Evolutionary conservation across 2,329 filamentous ascomycete species (phyloP).

Genomic region (Capronia americana): DNA sequence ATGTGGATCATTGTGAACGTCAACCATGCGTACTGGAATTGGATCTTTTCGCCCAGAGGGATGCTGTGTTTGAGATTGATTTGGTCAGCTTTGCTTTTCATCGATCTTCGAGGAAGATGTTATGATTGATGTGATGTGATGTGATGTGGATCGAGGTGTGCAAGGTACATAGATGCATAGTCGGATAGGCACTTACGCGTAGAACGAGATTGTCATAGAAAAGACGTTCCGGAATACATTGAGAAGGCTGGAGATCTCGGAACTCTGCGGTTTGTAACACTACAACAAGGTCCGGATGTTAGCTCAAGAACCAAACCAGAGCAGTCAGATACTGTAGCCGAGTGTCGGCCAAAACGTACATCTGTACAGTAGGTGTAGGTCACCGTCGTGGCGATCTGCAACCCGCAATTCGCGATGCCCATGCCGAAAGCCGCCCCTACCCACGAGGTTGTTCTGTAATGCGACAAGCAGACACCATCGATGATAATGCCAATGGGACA

Average conservation of each 20-base stretch:
- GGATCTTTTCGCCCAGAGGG: constrained; percentile 41
- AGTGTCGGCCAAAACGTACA: constrained; percentile 29
- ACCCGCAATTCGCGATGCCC: constrained; percentile 41
- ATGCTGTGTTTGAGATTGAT: constrained; percentile 33
- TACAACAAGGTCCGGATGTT: constrained; percentile 1
- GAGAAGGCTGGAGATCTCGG: constrained; percentile 46
- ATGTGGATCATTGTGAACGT: constrained; percentile 42
- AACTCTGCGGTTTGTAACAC: constrained; percentile 48
- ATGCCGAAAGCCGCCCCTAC: constrained; percentile 48
- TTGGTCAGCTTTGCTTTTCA: background rate
- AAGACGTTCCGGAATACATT: constrained; percentile 46
- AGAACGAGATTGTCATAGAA: constrained; percentile 46
- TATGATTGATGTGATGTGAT: too few relatives aligned
- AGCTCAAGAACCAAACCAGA: background rate
- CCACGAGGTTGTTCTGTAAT: constrained; percentile 43
- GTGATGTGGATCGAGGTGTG: too few relatives aligned
- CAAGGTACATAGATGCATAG: too few relatives aligned
- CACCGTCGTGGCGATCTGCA: constrained; percentile 4
- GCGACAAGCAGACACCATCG: constrained; percentile 41
- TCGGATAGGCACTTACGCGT: constrained; percentile 29
- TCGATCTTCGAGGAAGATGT: background rate
- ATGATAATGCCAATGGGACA: constrained; percentile 43
- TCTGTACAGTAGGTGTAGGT: constrained; percentile 46
- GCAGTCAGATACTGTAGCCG: background rate
- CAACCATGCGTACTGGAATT: constrained; percentile 44